These are phyloP conservation scores for Metschnikowia noctiluminum DNA, from an alignment of 805 yeast species.

Conservation along the genomic window DNA sequence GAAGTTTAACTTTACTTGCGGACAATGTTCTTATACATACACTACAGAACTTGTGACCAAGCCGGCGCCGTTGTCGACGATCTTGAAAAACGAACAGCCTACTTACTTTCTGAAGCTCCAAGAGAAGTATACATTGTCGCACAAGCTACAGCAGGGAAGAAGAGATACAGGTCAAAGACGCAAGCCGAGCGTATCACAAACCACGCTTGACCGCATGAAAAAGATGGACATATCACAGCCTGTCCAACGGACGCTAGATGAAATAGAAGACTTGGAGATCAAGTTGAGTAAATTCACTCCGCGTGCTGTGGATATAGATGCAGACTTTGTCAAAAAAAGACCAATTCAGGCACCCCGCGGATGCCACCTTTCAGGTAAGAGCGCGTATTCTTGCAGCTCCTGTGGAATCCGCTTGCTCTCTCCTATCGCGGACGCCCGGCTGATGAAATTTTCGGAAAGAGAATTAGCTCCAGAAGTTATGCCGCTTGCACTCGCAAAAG, in stretches of 20 bases:
- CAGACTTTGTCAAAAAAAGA: slow-evolving; percentile 2
- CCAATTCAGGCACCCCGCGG: slow-evolving; percentile 22
- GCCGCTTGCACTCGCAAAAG: slow-evolving; percentile 24
- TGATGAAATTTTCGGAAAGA: slow-evolving; percentile 28
- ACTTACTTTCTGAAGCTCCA: slow-evolving; percentile 12
- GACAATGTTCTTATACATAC: slow-evolving; percentile 13
- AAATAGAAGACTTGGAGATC: slow-evolving; percentile 6
- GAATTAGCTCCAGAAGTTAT: slow-evolving; percentile 34
- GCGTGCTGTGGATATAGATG: slow-evolving; percentile 10
- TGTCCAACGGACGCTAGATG: slow-evolving; percentile 1
- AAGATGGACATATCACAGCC: slow-evolving; percentile 8
- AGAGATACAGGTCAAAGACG: neutral
- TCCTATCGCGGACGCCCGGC: slow-evolving; percentile 26
- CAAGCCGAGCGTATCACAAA: slow-evolving; percentile 1
- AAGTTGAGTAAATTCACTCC: slow-evolving; percentile 4
- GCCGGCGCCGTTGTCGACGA: slow-evolving; percentile 18
- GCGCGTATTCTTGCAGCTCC: slow-evolving; percentile 24
- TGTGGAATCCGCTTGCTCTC: slow-evolving; percentile 27
- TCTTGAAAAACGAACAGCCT: slow-evolving; percentile 11
- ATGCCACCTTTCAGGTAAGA: slow-evolving; percentile 24
- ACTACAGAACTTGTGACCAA: slow-evolving; percentile 14
- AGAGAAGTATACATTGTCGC: slow-evolving; percentile 6
- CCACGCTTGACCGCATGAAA: slow-evolving; percentile 5
- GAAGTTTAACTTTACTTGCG: slow-evolving; percentile 14
- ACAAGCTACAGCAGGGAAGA: slow-evolving; percentile 2